Base-by-base conservation (phyloP, 805 yeast species). In the Cyberlindnera japonica region DNA sequence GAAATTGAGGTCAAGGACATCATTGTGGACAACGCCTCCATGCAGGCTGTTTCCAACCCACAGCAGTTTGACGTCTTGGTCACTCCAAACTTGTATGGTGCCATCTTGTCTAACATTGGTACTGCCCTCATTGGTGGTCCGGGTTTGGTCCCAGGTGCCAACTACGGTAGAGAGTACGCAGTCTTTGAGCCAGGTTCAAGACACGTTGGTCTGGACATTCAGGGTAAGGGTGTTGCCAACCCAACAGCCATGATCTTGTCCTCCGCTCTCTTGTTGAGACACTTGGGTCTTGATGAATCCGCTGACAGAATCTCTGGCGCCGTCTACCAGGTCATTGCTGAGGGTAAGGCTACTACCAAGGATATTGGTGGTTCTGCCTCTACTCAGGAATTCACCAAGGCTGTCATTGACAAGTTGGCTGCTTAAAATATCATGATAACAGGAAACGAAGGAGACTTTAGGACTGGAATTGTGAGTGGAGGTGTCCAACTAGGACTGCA, bases 151-250 rank as follows among this genome's bases (percentile, higher is more conserved):
- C 97, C 99, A 57, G 98, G 98, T 70, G 96, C 95, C 61, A 88
- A 89, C 76, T 90, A 86, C 54, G 99, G 99, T 69, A 83, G 95
- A 69, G 97, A 91, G 59, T 83, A 83, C 67, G 98, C 98, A 42
- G 95, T 91, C 48, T 91, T 93, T 68, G 99, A 91, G 76, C 98
- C 99, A 59, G 99, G 98, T 71, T 90, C 97, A 73, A 86, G 99
- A 78, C 98, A 90, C 74, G 98, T 90, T 60, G 98, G 98, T 69
- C 76, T 91, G 58, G 97, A 91, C 69, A 86, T 93, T 66, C 77
- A 86, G 75, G 97, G 95, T 63, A 79, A 86, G 69, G 85, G 88
- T 75, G 76, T 87, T 50, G 98, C 98, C 51, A 91, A 91, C 81
- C 99, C 99, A 65, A 87, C 97, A 48, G 98, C 96, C 55, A 84